Evolutionary conservation across 352 stramenopile species (phyloP).

Genomic region (Globisporangium cystogenes): DNA sequence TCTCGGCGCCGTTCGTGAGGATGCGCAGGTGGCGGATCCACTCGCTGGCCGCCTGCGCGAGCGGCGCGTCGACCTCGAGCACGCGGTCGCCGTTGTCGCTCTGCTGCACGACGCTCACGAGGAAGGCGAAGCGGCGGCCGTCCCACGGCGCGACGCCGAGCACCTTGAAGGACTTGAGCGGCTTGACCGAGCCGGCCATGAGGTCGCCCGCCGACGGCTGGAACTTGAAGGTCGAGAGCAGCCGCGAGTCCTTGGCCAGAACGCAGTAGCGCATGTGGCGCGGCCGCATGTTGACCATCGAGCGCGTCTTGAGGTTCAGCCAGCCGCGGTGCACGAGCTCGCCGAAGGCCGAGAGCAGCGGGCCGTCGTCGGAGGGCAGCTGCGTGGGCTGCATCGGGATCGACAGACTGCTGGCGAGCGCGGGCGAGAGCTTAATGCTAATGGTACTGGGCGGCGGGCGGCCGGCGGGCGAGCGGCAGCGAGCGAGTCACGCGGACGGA

Average conservation of each 20-base stretch:
- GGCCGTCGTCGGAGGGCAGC: conserved; percentile 46
- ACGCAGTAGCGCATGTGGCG: conserved; percentile 85
- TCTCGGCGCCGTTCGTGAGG: conserved; percentile 39
- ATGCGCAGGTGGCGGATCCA: conserved; percentile 70
- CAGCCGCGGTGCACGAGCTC: conserved; percentile 76
- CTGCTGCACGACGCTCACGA: conserved; percentile 65
- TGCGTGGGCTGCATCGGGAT: conserved; percentile 44
- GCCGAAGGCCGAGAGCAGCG: conserved; percentile 48
- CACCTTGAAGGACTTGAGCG: conserved; percentile 64
- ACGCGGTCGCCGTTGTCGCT: conserved; percentile 72
- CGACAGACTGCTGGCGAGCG: conserved; percentile 12
- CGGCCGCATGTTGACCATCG: conserved; percentile 80
- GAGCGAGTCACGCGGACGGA: conserved; percentile 2
- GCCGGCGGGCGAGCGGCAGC: neutral
- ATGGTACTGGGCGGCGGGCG: neutral
- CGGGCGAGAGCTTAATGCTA: conserved; percentile 18
- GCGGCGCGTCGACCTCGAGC: conserved; percentile 66
- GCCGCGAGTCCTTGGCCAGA: conserved; percentile 47
- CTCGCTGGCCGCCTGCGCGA: conserved; percentile 48
- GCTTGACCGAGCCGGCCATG: conserved; percentile 44
- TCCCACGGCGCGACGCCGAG: conserved; percentile 68
- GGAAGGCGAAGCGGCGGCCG: conserved; percentile 64
- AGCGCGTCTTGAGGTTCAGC: conserved; percentile 85
- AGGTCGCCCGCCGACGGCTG: conserved; percentile 72
- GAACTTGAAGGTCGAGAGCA: conserved; percentile 84